Conservation (phyloP, 352 stramenopile species). For the Phytophthora sp. region DNA sequence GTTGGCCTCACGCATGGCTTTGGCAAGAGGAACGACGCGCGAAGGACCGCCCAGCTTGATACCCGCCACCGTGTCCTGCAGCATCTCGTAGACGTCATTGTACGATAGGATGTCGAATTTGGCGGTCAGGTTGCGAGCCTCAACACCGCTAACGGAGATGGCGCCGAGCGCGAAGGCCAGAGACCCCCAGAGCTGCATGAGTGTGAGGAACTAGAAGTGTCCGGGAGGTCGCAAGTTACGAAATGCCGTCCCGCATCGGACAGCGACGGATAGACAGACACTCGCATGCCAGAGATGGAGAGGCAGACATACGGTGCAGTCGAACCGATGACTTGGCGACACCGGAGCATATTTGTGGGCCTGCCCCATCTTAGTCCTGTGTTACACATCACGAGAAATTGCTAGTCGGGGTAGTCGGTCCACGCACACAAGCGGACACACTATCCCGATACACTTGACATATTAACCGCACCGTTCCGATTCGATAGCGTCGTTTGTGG, state of each 20-base stretch:
- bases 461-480: too few relatives aligned
- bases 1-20: constrained; percentile 60
- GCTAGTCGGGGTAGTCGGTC: constrained; percentile 30
- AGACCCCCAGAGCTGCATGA: constrained; percentile 30
- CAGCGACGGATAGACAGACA: constrained; percentile 6
- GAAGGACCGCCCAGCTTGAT: constrained; percentile 75
- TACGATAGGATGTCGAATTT: constrained; percentile 74
- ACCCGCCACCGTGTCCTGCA: constrained; percentile 65
- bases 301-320: constrained; percentile 31
- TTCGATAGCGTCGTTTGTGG: too few relatives aligned
- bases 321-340: constrained; percentile 18
- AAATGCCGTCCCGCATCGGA: constrained; percentile 17
- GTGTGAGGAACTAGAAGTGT: constrained; percentile 6
- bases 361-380: constrained; percentile 24
- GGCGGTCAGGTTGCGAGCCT: constrained; percentile 51
- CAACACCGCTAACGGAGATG: constrained; percentile 9
- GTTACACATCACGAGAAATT: constrained; percentile 33
- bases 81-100: constrained; percentile 85
- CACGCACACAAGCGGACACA: constrained; percentile 24
- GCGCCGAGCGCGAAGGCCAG: constrained; percentile 15
- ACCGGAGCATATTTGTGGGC: constrained; percentile 24
- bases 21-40: constrained; percentile 71
- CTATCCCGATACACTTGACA: too few relatives aligned
- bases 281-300: constrained; percentile 22
- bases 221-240: constrained; percentile 11